Evolutionary conservation across 805 yeast species (phyloP).

Genomic region (Zygotorulaspora chibaensis): DNA sequence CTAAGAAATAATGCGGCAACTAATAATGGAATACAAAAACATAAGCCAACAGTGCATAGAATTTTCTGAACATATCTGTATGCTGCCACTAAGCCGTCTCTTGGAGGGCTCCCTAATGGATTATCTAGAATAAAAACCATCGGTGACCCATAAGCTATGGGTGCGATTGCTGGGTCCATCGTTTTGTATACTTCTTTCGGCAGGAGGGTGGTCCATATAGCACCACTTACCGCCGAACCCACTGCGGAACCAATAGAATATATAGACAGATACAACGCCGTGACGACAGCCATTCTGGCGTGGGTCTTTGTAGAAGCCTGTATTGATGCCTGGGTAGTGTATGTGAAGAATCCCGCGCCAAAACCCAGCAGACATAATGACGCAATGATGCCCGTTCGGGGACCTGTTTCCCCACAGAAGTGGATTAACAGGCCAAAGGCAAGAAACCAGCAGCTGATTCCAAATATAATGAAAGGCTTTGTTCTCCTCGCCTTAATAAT

Average conservation of each 20-base stretch:
- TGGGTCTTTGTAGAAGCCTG: slow-evolving; percentile 52
- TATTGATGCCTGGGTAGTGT: slow-evolving; percentile 57
- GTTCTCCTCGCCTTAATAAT: slow-evolving; percentile 47
- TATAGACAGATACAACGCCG: slow-evolving; percentile 51
- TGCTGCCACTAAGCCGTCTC: slow-evolving; percentile 48
- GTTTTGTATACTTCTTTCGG: slow-evolving; percentile 40
- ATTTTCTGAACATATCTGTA: slow-evolving; percentile 52
- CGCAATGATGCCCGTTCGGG: slow-evolving; percentile 57
- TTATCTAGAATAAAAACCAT: slow-evolving; percentile 42
- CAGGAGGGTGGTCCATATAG: slow-evolving; percentile 62
- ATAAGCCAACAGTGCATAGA: slow-evolving; percentile 48
- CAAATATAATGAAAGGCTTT: slow-evolving; percentile 59
- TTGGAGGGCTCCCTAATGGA: slow-evolving; percentile 54
- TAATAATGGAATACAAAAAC: slow-evolving; percentile 51
- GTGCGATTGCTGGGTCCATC: slow-evolving; percentile 37
- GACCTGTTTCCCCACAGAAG: slow-evolving; percentile 47
- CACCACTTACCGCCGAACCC: slow-evolving; percentile 62
- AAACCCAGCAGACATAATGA: slow-evolving; percentile 63
- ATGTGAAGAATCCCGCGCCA: slow-evolving; percentile 74
- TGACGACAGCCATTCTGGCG: slow-evolving; percentile 59
- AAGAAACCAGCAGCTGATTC: slow-evolving; percentile 53
- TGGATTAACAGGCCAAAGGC: slow-evolving; percentile 56
- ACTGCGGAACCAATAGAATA: slow-evolving; percentile 62
- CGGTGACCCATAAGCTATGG: slow-evolving; percentile 47
- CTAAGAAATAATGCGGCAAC: slow-evolving; percentile 44